Conservation (phyloP, 2,329 filamentous ascomycete species). For the Microdochium paspali region DNA sequence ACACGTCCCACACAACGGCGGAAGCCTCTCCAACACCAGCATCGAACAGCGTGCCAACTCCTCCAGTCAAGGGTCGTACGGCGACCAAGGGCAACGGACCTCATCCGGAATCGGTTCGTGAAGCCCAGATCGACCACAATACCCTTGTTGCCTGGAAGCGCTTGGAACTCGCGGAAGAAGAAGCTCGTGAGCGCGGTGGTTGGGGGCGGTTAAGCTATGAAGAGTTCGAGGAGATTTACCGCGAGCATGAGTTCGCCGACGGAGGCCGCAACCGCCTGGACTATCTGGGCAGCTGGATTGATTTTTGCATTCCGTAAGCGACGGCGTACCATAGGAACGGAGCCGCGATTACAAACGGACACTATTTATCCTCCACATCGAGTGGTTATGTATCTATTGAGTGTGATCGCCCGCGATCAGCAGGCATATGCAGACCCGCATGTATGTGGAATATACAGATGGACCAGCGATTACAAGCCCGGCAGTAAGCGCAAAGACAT, state of each 20-base stretch:
- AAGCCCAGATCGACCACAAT: conserved; percentile 7
- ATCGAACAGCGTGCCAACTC: background rate
- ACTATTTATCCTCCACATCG: background rate
- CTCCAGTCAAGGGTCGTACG: conserved; percentile 4
- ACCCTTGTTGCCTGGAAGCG: conserved; percentile 39
- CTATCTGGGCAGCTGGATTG: conserved; percentile 86
- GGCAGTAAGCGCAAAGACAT: conserved; percentile 10
- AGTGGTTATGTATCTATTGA: too few species aligned
- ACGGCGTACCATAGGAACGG: background rate
- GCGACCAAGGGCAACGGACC: background rate
- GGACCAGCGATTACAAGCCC: too few species aligned
- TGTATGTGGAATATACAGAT: too few species aligned
- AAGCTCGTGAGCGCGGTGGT: conserved; percentile 64
- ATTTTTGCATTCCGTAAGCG: conserved; percentile 56
- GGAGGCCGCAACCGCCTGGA: conserved; percentile 56
- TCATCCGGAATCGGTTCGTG: background rate
- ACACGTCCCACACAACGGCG: too few species aligned
- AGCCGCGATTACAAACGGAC: background rate
- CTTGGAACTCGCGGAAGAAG: conserved; percentile 56
- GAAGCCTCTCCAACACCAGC: too few species aligned
- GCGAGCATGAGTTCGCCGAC: conserved; percentile 44
- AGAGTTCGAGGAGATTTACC: conserved; percentile 71
- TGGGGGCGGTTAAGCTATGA: conserved; percentile 67
- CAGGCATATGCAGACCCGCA: too few species aligned
- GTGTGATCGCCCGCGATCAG: too few species aligned